phyloP scores from a whole-genome alignment of 1,284 basidiomycete genomes.

The Leccinum pachyderme region DNA sequence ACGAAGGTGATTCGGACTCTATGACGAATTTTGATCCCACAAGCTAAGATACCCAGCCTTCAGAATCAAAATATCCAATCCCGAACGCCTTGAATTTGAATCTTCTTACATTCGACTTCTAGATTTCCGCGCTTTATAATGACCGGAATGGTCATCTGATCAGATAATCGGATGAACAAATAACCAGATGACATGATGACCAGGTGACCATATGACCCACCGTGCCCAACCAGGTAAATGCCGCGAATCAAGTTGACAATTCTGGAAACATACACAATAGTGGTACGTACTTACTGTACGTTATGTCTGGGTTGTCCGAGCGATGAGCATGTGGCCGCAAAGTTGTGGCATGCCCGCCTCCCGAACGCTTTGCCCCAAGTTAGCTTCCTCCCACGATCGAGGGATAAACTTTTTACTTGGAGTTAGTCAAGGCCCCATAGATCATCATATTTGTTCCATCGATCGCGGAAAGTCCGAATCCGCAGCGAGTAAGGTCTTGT shows the following conservation, averaged over 20 bases:
- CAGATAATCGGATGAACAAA: background rate
- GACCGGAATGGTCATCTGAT: background rate
- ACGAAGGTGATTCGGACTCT: background rate
- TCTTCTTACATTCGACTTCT: background rate
- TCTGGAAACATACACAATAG: background rate
- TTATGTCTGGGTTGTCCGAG: background rate
- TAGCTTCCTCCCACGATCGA: background rate
- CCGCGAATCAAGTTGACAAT: background rate
- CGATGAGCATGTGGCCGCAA: background rate
- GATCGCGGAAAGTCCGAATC: background rate
- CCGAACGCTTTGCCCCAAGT: too few species aligned
- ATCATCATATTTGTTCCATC: background rate
- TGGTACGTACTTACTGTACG: background rate
- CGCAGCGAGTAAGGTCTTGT: background rate
- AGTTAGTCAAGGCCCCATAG: background rate
- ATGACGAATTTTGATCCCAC: background rate
- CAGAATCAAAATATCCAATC: background rate
- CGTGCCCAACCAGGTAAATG: background rate
- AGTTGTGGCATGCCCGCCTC: background rate
- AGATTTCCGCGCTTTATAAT: background rate
- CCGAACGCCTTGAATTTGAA: background rate
- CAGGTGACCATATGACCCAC: background rate
- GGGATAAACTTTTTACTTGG: background rate
- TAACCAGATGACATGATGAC: background rate
- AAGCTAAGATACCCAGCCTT: background rate